Conservation (phyloP, 495 filamentous ascomycete genomes). For the Penicillium ucsense region DNA sequence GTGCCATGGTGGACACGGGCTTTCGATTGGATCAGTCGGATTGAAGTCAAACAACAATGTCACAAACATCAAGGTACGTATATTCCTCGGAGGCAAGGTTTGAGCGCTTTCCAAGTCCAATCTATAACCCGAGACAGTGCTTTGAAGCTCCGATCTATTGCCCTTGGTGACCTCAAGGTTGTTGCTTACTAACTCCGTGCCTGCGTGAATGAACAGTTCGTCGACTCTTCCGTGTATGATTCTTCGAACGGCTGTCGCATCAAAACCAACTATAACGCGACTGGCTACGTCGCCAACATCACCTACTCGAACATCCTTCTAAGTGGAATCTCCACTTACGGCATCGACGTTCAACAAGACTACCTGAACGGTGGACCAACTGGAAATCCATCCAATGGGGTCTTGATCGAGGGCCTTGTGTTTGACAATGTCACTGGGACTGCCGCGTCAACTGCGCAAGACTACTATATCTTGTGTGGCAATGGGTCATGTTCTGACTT, state of each 20-base stretch:
- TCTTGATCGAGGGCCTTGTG: conserved; percentile 48
- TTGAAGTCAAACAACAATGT: conserved; percentile 46
- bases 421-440: neutral
- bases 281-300: conserved; percentile 44
- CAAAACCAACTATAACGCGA: conserved; percentile 50
- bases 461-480: conserved; percentile 1
- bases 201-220: neutral
- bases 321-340: conserved; percentile 46
- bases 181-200: neutral
- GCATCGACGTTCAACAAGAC: conserved; percentile 58
- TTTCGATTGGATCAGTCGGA: conserved; percentile 53
- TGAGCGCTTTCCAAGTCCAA: neutral
- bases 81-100: neutral
- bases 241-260: conserved; percentile 29
- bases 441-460: conserved; percentile 10
- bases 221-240: neutral
- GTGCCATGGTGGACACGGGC: conserved; percentile 28
- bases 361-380: conserved; percentile 53
- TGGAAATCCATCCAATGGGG: conserved; percentile 47
- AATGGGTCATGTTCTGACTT: neutral
- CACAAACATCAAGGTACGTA: conserved; percentile 19
- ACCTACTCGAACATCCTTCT: conserved; percentile 51
- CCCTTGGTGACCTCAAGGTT: neutral
- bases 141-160: neutral
- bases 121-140: neutral